Percentiles rank a stretch among this genome's conserved stretches.
Conservation (phyloP, 1,284 basidiomycete species). For the Singerocomus inundabilis region DNA sequence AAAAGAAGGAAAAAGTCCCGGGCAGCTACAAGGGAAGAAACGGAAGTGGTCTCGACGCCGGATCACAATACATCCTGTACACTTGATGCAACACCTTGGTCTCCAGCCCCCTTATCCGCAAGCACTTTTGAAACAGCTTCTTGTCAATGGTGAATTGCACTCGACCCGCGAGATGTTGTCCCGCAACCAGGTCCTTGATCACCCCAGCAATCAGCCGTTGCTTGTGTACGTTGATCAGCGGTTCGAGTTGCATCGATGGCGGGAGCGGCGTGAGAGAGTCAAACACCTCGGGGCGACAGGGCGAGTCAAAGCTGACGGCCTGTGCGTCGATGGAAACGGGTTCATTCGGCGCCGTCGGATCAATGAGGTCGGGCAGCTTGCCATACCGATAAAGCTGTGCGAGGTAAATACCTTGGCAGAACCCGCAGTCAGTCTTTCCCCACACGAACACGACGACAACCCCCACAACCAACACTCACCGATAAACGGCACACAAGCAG, state of each 20-base stretch:
- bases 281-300: slow-evolving; percentile 75
- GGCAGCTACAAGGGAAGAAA: slow-evolving; percentile 23
- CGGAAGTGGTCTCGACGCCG: slow-evolving; percentile 14
- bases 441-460: background rate
- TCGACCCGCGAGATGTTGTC: slow-evolving; percentile 76
- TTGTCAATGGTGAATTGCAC: slow-evolving; percentile 70
- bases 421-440: background rate
- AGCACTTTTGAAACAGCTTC: slow-evolving; percentile 71
- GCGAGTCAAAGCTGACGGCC: slow-evolving; percentile 61
- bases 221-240: slow-evolving; percentile 86
- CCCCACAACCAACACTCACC: slow-evolving; percentile 44
- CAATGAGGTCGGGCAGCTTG: slow-evolving; percentile 76
- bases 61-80: slow-evolving; percentile 37
- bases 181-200: slow-evolving; percentile 73
- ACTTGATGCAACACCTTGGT: slow-evolving; percentile 50
- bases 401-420: slow-evolving; percentile 74
- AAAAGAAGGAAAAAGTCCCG: background rate
- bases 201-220: slow-evolving; percentile 76
- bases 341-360: slow-evolving; percentile 75
- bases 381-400: slow-evolving; percentile 67
- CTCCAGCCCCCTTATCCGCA: slow-evolving; percentile 66
- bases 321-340: slow-evolving; percentile 62
- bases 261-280: slow-evolving; percentile 67
- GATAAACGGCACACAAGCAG: slow-evolving; percentile 75
- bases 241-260: slow-evolving; percentile 73